Evolutionary conservation across 495 filamentous ascomycete genomes (phyloP), one percentile per base, ranked within the genome.

Genomic region (Penicillium ucsense): DNA sequence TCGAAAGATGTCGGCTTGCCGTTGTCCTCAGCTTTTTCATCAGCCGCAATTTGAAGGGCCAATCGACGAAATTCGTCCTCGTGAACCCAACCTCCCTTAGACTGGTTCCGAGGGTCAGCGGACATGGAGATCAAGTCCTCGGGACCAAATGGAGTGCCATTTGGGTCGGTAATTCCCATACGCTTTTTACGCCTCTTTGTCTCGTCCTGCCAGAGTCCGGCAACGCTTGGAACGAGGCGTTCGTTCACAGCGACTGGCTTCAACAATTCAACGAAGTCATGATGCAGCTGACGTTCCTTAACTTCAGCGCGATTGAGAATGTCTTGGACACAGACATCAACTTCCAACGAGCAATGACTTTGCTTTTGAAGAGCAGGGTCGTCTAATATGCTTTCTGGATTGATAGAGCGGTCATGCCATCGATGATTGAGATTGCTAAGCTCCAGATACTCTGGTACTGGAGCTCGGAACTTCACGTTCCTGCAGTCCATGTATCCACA

Each of bases 161-260:
- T 78, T 5, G 82, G 76, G 47, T 80, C 72, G 3, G 60, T 53
- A 28, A 83, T 66, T 9, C 80, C 78, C 74, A 89, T 80, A 35
- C 71, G 74, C 50, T 73, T 75, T 57, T 86, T 89, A 33, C 90
- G 80, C 41, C 92, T 79, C 37, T 77, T 78, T 1, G 83, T 88
- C 62, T 98, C 92, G 59, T 95, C 89, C 63, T 81, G 81, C 92
- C 92, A 98, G 11, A 98, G 63, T 4, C 86, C 88, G 47, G 87
- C 90, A 83, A 98, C 88, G 52, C 94, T 97, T 59, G 85, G 88
- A 36, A 96, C 90, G 4, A 88, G 67, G 56, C 89, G 92, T 59
- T 89, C 71, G 51, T 88, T 82, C 1, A 77, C 61, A 0, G 75
- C 64, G 43, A 81, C 59, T 9, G 85, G 81, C 35, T 76, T 72